Evolutionary conservation across 805 yeast species (phyloP), one percentile per base, ranked within the genome.

Genomic region (Metschnikowia shivogae): DNA sequence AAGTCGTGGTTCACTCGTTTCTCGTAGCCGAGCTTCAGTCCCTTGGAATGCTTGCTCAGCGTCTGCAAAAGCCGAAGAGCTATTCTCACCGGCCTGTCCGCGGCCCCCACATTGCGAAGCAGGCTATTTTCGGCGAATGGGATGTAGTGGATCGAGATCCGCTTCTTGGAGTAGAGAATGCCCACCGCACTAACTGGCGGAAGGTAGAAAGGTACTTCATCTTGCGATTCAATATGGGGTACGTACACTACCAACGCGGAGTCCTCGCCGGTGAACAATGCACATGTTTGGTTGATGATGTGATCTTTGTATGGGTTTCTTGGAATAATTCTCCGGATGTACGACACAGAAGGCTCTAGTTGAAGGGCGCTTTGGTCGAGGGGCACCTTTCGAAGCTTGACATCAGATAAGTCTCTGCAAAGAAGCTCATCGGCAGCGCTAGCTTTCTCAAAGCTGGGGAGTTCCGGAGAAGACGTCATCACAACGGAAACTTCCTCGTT

Each of bases 311-410:
- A 81, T 0, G 96, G 96, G 58, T 90, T 90, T 63, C 97, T 73
- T 9, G 98, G 98, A n/a, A 90, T 77, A 30, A 90, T 81, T 54
- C 96, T 72, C 53, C 97, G 77, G n/a, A 89, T 87, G 38, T 85
- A 66, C 53, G 82, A 81, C 17, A 63, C 60, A 36, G 70, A 68
- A 14, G 74, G 72, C 46, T 58, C 42, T 43, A 66, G 56, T 5
- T 47, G 35, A 13, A 65, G 45, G 7, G 31, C 35, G 19, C 63
- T 52, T 27, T 53, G 41, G 3, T 36, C 38, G 28, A 67, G 54
- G 6, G 70, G 67, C 13, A 67, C 59, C 9, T 49, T 37, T 49
- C 72, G 59, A 34, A 70, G 57, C 8, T 48, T 45, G 11, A 62
- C 59, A 48, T 70, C 74, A 32, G 57, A 58, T 43, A 70, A 58